Evolutionary conservation across 768 basidiomycete genomes (phyloP).

Genomic region (Tremella mesenterica): DNA sequence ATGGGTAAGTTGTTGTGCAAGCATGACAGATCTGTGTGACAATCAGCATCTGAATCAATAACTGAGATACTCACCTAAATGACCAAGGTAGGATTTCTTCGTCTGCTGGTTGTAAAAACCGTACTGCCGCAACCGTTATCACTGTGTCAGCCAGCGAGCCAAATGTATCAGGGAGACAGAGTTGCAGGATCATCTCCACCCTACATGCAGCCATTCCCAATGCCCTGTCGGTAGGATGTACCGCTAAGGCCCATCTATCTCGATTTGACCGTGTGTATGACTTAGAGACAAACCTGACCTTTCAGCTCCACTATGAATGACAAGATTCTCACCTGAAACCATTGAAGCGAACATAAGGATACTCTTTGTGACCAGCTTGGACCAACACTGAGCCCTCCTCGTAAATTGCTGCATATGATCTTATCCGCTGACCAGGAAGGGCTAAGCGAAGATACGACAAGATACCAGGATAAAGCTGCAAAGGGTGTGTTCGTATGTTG

Average conservation of each 20-base stretch:
- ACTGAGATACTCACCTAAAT: background rate
- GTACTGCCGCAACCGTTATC: background rate
- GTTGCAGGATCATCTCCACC: background rate
- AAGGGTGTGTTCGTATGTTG: too few species aligned
- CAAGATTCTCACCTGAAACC: background rate
- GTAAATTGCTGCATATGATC: too few species aligned
- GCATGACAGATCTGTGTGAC: background rate
- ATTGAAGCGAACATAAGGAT: background rate
- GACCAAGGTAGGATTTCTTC: background rate
- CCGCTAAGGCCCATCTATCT: slow-evolving; percentile 1
- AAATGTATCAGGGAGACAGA: background rate
- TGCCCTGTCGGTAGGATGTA: background rate
- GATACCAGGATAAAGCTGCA: too few species aligned
- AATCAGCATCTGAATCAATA: background rate
- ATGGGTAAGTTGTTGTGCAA: background rate
- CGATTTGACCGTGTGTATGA: background rate
- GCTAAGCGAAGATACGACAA: too few species aligned
- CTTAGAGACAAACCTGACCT: background rate
- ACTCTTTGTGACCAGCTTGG: too few species aligned
- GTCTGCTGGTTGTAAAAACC: background rate
- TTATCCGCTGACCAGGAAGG: too few species aligned
- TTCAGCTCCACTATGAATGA: too few species aligned
- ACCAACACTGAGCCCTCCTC: too few species aligned
- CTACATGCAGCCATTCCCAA: background rate
- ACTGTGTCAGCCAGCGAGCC: background rate